Evolutionary conservation across 129 eudicot genomes (phyloP), one percentile per base, ranked within the genome.

Genomic region (Smallanthus sonchifolius): DNA sequence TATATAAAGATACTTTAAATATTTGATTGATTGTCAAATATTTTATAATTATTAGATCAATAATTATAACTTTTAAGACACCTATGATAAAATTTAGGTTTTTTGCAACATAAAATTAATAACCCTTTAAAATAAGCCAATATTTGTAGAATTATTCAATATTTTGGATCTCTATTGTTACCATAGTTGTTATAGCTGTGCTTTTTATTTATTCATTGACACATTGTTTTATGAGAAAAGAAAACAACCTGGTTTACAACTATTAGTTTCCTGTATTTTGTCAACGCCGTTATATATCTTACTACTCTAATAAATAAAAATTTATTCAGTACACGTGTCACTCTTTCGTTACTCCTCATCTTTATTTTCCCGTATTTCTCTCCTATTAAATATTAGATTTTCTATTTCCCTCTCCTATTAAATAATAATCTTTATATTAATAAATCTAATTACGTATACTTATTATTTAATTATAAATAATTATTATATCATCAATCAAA

Each of bases 251-350:
- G 42, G 67, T 34, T 43, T 20, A 61, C 67, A 61, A 0, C 43
- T 42, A 32, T 14, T 14, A 13, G 17, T 32, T 32, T 61, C 17
- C 43, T 19, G 34, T 32, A 61, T 14, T 34, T 61, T 13, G 67
- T 61, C 67, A 61, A 61, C 67, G 67, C 67, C 43, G 14, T 34
- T 61, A 61, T 61, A 32, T 14, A 55, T n/a, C n/a, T n/a, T n/a
- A n/a, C n/a, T n/a, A n/a, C n/a, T n/a, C n/a, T n/a, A n/a, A n/a
- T n/a, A n/a, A n/a, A n/a, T n/a, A n/a, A n/a, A n/a, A n/a, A n/a
- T n/a, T n/a, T n/a, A n/a, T n/a, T n/a, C n/a, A n/a, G n/a, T n/a
- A n/a, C n/a, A n/a, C n/a, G n/a, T n/a, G n/a, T n/a, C n/a, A n/a
- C n/a, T n/a, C n/a, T n/a, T n/a, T n/a, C n/a, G n/a, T n/a, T n/a